Evolutionary conservation across 306 rosid genomes (phyloP).

Genomic region (Neltuma alba): DNA sequence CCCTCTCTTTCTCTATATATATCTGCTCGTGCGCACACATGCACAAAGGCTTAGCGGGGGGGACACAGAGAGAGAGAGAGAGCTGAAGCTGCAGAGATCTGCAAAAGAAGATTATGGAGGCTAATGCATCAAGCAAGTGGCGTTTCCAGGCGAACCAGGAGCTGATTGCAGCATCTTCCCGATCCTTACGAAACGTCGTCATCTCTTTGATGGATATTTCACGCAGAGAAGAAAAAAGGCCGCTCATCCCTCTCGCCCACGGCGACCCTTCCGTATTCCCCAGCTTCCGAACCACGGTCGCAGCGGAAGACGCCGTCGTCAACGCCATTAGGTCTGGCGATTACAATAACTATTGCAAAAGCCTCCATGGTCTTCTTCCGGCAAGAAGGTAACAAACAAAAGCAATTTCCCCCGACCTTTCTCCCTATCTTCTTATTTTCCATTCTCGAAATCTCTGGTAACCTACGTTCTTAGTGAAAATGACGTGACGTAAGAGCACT

Average conservation of each 20-base stretch:
- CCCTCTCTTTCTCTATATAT: too few relatives aligned
- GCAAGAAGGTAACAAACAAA: not conserved
- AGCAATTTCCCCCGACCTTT: not conserved
- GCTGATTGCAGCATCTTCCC: slow-evolving; percentile 38
- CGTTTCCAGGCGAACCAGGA: slow-evolving; percentile 49
- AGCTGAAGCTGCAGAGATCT: too few relatives aligned
- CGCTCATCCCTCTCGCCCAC: slow-evolving; percentile 44
- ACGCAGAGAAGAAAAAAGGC: slow-evolving; percentile 35
- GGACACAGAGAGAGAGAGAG: too few relatives aligned
- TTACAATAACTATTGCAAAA: too few relatives aligned
- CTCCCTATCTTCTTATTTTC: not conserved
- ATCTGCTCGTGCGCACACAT: too few relatives aligned
- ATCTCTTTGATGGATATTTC: slow-evolving; percentile 27
- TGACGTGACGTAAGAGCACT: too few relatives aligned
- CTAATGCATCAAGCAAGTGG: slow-evolving; percentile 49
- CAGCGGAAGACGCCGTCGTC: slow-evolving; percentile 40
- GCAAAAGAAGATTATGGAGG: slow-evolving; percentile 37
- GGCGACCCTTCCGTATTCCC: slow-evolving; percentile 55
- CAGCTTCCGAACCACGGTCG: slow-evolving; percentile 36
- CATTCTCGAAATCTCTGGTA: too few relatives aligned
- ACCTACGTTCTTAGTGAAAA: too few relatives aligned
- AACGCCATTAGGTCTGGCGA: slow-evolving; percentile 41
- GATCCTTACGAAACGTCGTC: slow-evolving; percentile 47
- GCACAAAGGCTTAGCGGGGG: too few relatives aligned
- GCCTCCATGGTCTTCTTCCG: not conserved